Evolutionary conservation across 441 rosid genomes (phyloP).

Genomic region (Raphanus hybrid): DNA sequence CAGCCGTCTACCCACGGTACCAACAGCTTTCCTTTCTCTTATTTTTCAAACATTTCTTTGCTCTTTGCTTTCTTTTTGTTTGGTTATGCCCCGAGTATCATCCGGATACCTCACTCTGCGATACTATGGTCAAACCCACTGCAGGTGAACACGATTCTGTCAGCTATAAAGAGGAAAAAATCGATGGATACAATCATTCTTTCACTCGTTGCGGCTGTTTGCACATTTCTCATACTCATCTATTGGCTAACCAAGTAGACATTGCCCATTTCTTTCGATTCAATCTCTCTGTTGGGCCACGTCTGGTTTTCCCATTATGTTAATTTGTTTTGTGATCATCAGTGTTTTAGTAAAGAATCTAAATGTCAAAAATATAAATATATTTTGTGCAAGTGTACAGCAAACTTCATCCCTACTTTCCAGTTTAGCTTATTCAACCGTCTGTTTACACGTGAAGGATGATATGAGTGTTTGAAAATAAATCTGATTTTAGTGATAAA

Average conservation of each 20-base stretch:
- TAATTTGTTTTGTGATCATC: constrained; percentile 23
- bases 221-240: constrained; percentile 56
- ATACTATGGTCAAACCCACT: constrained; percentile 26
- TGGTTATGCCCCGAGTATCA: neutral
- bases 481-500: neutral
- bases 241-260: constrained; percentile 57
- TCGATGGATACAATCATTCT: constrained; percentile 93
- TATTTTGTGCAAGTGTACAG: constrained; percentile 40
- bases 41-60: neutral
- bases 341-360: constrained; percentile 33
- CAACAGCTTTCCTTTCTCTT: constrained; percentile 19
- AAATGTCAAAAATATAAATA: constrained; percentile 28
- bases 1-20: constrained; percentile 93
- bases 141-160: constrained; percentile 40
- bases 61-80: constrained; percentile 5
- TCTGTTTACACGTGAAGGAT: constrained; percentile 5
- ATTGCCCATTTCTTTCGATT: constrained; percentile 25
- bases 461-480: neutral
- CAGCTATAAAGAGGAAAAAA: constrained; percentile 92
- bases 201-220: constrained; percentile 91
- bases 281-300: constrained; percentile 33
- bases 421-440: constrained; percentile 13
- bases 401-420: constrained; percentile 20
- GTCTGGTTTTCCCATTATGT: constrained; percentile 35
- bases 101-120: constrained; percentile 6